Evolutionary conservation across 2,329 filamentous ascomycete species (phyloP), one percentile per base, ranked within the genome.

Genomic region (Claviceps capensis): DNA sequence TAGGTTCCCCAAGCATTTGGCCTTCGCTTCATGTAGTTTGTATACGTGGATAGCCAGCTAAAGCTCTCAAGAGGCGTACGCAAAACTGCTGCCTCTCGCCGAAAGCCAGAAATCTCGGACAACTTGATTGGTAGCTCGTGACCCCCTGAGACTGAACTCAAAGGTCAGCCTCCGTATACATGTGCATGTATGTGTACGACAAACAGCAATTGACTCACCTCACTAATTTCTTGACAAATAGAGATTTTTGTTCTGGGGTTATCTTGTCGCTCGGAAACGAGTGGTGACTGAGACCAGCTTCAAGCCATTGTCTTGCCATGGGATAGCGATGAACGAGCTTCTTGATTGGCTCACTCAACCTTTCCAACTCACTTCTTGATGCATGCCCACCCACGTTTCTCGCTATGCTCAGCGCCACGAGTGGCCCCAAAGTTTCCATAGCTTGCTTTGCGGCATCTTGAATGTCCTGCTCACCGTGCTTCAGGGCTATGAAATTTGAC

Each of bases 61-160:
- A 43, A 5, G 3, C 17, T 4, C 8, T 61, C 59, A 82, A 45
- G 79, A 81, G 48, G 71, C 75, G 65, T 83, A 83, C 8, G 78
- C 71, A 64, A 82, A 83, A 59, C 71, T 79, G 0, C 75, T 74
- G 6, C 78, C 78, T 55, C 84, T 72, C 55, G 82, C 83, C 2
- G 75, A 72, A n/a, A 86, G 67, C 81, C 83, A 89, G 61, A 88
- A 88, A 34, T 86, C 82, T 53, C 79, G 76, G 3, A 87, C 78
- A 1, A 86, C 72, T 51, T 81, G 75, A 56, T 83, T 86, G 3
- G 84, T 87, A 48, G 74, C 69, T 56, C 77, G 74, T 1, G 77
- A 72, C 7, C 85, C 85, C 41, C 85, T 73, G 37, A 87, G 69
- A 61, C 80, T 83, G 1, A 44, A 8, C n/a, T 36, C n/a, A 23